phyloP scores from a whole-genome alignment of 345 rosid species.

The Hevea brasiliensis region DNA sequence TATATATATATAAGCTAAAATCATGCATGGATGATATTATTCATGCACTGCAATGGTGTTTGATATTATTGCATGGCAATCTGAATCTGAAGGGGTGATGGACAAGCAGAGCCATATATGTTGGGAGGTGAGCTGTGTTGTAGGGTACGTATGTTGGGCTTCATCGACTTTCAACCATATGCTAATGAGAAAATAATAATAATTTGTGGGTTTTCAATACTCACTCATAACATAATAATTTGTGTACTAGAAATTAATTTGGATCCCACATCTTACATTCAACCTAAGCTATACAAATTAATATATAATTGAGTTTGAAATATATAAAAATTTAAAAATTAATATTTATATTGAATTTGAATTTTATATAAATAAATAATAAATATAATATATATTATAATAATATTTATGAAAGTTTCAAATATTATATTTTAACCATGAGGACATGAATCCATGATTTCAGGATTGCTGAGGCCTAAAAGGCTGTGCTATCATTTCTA shows the following conservation, averaged over 20 bases:
- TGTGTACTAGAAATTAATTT: no score
- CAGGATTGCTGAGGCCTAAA: not conserved
- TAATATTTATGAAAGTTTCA: no score
- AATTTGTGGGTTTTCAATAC: no score
- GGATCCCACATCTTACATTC: not conserved
- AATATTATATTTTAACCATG: no score
- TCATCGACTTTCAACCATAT: not conserved
- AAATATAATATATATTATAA: no score
- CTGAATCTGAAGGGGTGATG: not conserved
- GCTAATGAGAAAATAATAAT: not conserved
- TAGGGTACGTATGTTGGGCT: slow-evolving; percentile 22
- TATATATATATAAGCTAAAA: no score
- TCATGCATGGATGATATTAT: slow-evolving; percentile 6
- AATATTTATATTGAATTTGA: no score
- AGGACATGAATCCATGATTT: not conserved
- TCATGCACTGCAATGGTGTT: not conserved
- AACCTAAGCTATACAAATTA: not conserved
- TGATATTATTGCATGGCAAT: not conserved
- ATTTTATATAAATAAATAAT: no score
- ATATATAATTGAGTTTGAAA: not conserved
- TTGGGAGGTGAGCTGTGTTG: slow-evolving; percentile 22
- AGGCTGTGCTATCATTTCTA: not conserved
- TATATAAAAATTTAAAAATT: no score
- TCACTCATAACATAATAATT: no score
- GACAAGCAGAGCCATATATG: slow-evolving; percentile 26